Evolutionary conservation across 169 alveolate genomes (phyloP).

Genomic region (Plasmodium gallinaceum): DNA sequence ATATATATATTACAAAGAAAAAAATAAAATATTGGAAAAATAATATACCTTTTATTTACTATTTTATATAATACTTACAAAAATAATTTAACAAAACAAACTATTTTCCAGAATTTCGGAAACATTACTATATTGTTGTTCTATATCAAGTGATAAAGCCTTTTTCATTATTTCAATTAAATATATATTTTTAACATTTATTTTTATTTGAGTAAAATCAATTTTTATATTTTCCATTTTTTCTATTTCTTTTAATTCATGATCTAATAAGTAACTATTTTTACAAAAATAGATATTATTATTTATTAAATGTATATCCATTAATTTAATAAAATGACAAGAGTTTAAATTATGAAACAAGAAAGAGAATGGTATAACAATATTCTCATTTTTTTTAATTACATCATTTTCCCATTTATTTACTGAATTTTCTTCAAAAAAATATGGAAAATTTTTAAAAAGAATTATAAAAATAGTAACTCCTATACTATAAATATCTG

Average conservation of each 20-base stretch:
- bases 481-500: slow-evolving; percentile 69
- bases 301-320: slow-evolving; percentile 56
- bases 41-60: not conserved
- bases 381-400: slow-evolving; percentile 50
- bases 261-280: slow-evolving; percentile 54
- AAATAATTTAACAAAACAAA: not conserved
- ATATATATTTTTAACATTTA: slow-evolving; percentile 58
- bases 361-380: slow-evolving; percentile 66
- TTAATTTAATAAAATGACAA: slow-evolving; percentile 53
- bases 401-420: slow-evolving; percentile 56
- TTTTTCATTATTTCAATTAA: slow-evolving; percentile 40
- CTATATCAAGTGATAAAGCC: slow-evolving; percentile 52
- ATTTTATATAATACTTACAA: no score
- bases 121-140: slow-evolving; percentile 43
- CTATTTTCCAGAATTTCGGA: slow-evolving; percentile 52
- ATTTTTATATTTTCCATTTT: slow-evolving; percentile 46
- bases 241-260: slow-evolving; percentile 56
- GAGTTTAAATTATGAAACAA: slow-evolving; percentile 65
- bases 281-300: slow-evolving; percentile 66
- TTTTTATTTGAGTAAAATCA: slow-evolving; percentile 49
- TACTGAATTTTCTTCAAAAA: slow-evolving; percentile 32
- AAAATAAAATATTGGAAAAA: not conserved
- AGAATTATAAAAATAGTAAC: slow-evolving; percentile 67
- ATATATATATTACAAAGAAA: not conserved
- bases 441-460: slow-evolving; percentile 67